Base-by-base conservation (phyloP, 2,329 filamentous ascomycete species). In the Colletotrichum neosansevieriae region DNA sequence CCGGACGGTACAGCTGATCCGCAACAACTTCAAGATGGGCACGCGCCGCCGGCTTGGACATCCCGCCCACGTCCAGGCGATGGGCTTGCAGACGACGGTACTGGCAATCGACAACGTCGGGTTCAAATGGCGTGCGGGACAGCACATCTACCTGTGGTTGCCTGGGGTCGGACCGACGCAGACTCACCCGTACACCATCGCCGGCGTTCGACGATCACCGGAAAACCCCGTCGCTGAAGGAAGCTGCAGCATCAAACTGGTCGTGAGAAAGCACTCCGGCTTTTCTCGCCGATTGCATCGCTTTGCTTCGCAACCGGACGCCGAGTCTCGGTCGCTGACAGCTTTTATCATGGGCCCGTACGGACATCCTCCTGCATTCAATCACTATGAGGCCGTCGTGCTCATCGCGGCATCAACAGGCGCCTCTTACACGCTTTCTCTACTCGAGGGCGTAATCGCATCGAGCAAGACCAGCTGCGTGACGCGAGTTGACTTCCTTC, bases 351-450 rank as follows among this genome's bases (percentile, higher is more conserved):
- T 84, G 1, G 88, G 88, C 0, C 88, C 88, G 0, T 89, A 85
- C 56, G 88, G 88, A n/a, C 76, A 76, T 3, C 86, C 86, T 2
- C 86, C 87, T 0, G 79, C 80, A 4, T 88, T 86, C 85, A 81
- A 88, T 58, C 79, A 85, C 0, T 90, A 85, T 74, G 88, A 90
- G 75, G 88, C 86, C 0, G 75, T 90, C 44, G 78, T 90, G 3
- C 79, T 90, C 9, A 85, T 90, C 47, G 88, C 87, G 0, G 88
- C 88, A 0, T 90, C 88, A 1, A 90, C 88, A 0, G 88, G 88
- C 15, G 85, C 87, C 1, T 89, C 87, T 4, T 90, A 88, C 63
- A 88, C 85, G 1, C 76, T 89, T 5, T 87, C 88, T 0, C 86
- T 90, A 4, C 78, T 90, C 0, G 87, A 90, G 71, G 83, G 82